Evolutionary conservation across 2,329 filamentous ascomycete species (phyloP).

Genomic region (Colletotrichum sp.): DNA sequence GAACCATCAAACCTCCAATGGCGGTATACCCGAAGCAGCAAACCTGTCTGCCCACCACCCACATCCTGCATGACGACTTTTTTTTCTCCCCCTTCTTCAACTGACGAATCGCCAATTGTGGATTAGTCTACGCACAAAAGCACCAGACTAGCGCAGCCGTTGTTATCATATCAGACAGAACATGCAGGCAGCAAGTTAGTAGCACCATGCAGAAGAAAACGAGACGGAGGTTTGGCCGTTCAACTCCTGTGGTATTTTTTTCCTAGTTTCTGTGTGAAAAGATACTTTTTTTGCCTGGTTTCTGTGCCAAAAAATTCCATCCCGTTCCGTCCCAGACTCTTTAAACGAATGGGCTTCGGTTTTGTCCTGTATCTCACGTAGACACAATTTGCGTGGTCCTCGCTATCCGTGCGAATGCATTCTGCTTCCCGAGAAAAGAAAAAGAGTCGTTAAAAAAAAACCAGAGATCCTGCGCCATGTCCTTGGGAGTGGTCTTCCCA

Average conservation of each 20-base stretch:
- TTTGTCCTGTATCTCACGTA: not conserved
- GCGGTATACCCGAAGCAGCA: not conserved
- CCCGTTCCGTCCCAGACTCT: not conserved
- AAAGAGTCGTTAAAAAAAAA: not conserved
- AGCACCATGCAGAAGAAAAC: not conserved
- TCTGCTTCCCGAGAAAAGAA: not conserved
- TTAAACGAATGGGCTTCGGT: not conserved
- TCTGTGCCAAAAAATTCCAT: not conserved
- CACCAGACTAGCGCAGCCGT: not conserved
- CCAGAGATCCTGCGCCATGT: not conserved
- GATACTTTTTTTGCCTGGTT: not conserved
- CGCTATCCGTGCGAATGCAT: not conserved
- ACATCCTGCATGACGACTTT: not conserved
- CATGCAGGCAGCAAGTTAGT: not conserved
- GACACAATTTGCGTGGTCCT: not conserved
- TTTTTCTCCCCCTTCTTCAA: not conserved
- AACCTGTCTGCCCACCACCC: not conserved
- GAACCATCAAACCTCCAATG: not conserved
- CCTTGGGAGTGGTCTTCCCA: not conserved
- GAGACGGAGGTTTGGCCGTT: not conserved
- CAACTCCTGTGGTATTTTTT: not conserved
- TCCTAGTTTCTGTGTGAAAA: not conserved
- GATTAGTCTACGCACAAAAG: not conserved
- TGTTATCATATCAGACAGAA: not conserved
- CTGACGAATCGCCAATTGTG: not conserved